These are phyloP conservation scores for Paxillus involutus DNA, from an alignment of 768 basidiomycete species.

Conservation along the genomic window DNA sequence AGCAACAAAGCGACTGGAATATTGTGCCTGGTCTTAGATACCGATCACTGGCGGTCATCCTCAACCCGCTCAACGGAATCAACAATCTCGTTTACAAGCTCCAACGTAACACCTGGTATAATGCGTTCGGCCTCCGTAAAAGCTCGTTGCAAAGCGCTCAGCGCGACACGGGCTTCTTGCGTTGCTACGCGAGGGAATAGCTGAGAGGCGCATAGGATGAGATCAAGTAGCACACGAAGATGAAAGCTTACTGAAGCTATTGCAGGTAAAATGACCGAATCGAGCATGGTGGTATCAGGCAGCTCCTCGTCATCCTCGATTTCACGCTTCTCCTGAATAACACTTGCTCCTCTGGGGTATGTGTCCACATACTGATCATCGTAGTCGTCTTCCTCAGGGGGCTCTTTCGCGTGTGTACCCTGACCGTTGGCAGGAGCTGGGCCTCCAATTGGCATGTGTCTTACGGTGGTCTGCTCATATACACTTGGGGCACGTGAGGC, in stretches of 20 bases:
- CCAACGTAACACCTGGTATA: slow-evolving; percentile 92
- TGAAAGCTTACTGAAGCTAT: slow-evolving; percentile 78
- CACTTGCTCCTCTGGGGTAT: slow-evolving; percentile 44
- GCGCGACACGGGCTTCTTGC: slow-evolving; percentile 85
- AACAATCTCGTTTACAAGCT: slow-evolving; percentile 91
- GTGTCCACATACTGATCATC: slow-evolving; percentile 55
- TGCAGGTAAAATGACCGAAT: slow-evolving; percentile 94
- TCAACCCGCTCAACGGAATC: slow-evolving; percentile 91
- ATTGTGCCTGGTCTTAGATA: slow-evolving; percentile 32
- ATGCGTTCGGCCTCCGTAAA: slow-evolving; percentile 94
- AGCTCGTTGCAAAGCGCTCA: slow-evolving; percentile 85
- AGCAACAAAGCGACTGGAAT: slow-evolving; percentile 18
- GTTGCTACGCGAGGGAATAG: slow-evolving; percentile 90
- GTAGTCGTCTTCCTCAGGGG: slow-evolving; percentile 68
- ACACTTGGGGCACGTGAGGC: slow-evolving; percentile 33
- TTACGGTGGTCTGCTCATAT: slow-evolving; percentile 67
- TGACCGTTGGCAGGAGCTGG: slow-evolving; percentile 21
- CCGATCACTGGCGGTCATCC: slow-evolving; percentile 49
- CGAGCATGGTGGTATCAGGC: slow-evolving; percentile 89
- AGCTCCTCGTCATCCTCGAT: slow-evolving; percentile 55
- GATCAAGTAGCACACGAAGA: background rate
- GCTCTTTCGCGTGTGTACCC: slow-evolving; percentile 41
- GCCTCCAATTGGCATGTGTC: slow-evolving; percentile 46
- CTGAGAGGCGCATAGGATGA: slow-evolving; percentile 40
- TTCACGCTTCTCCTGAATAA: slow-evolving; percentile 36